Conservation (phyloP, 2,329 filamentous ascomycete genomes). For the Aureobasidium sp. region DNA sequence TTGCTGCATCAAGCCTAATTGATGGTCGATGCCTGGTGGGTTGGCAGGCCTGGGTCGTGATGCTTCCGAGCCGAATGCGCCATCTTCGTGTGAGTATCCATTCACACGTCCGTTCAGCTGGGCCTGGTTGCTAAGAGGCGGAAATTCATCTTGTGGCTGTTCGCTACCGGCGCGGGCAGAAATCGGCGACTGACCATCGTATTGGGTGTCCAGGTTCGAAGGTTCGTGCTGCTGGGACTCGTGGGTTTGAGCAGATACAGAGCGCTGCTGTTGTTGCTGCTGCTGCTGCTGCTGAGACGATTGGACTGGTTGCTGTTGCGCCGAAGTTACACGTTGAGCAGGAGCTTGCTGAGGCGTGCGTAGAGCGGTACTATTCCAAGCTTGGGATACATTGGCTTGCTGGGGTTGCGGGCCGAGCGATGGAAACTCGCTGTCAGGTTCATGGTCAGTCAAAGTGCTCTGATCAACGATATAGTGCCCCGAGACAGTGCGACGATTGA, state of each 20-base stretch:
- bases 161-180: slow-evolving; percentile 43
- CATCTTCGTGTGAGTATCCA: slow-evolving; percentile 16
- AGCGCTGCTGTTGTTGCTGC: slow-evolving; percentile 38
- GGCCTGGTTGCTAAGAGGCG: slow-evolving; percentile 47
- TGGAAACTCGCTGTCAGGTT: slow-evolving; percentile 51
- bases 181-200: slow-evolving; percentile 48
- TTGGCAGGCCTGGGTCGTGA: slow-evolving; percentile 1
- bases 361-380: slow-evolving; percentile 51
- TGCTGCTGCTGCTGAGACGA: slow-evolving; percentile 39
- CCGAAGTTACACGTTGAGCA: slow-evolving; percentile 30
- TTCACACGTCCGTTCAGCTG: slow-evolving; percentile 32
- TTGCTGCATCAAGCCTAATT: slow-evolving; percentile 13
- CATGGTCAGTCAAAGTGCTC: slow-evolving; percentile 19
- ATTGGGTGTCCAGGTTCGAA: slow-evolving; percentile 44
- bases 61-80: slow-evolving; percentile 2
- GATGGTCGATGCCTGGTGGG: slow-evolving; percentile 13
- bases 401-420: slow-evolving; percentile 51
- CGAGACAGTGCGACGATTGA: not conserved
- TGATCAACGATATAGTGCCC: not conserved
- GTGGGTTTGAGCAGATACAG: not conserved
- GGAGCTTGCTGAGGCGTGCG: slow-evolving; percentile 35
- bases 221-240: not conserved
- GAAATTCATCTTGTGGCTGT: slow-evolving; percentile 54
- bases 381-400: slow-evolving; percentile 46
- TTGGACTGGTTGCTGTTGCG: slow-evolving; percentile 28